Evolutionary conservation across 768 basidiomycete genomes (phyloP), one percentile per base, ranked within the genome.

Genomic region (Trametes maxima): DNA sequence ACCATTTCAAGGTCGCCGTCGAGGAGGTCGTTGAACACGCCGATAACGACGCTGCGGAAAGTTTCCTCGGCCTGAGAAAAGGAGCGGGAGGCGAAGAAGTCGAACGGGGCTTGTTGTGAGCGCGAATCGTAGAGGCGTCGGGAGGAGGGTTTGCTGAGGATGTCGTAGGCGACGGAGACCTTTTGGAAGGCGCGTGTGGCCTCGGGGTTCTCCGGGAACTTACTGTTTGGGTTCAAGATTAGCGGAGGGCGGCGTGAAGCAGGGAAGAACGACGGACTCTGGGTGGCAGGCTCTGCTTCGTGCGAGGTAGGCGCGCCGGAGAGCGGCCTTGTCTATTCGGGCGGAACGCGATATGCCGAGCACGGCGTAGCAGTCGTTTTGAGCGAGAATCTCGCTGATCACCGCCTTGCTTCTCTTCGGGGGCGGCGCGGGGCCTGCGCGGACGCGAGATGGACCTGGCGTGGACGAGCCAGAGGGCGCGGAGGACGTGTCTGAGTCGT

Each of bases 1-100:
- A 94, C 87, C 71, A 92, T 85, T 70, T 94, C 90, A n/a, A 94
- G 76, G 73, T 94, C 92, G 6, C 92, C 93, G 56, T 93, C 89
- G 46, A 94, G 73, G 65, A 93, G 90, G 68, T 95, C 93, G 61
- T 84, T 86, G 70, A 94, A 84, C 12, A 92, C 86, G 25, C 85
- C 83, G 35, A 90, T 70, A 36, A 94, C 76, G 17, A 93, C 91
- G 54, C 84, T 81, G 50, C 85, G 79, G 57, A 95, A 84, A 1
- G 93, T 94, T 67, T 94, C 89, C 60, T 95, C 90, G 0, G 89
- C 88, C 58, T 85, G 78, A 37, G 78, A 77, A 35, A 78, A 74
- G 21, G 86, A 78, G 39, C 78, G 77, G 7, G 85, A 70, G 25
- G 81, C 74, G 66, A 86, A 85, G 46, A 85, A 80, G 68, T 88